phyloP scores from a whole-genome alignment of 805 yeast genomes.

The Pichia paraexigua region DNA sequence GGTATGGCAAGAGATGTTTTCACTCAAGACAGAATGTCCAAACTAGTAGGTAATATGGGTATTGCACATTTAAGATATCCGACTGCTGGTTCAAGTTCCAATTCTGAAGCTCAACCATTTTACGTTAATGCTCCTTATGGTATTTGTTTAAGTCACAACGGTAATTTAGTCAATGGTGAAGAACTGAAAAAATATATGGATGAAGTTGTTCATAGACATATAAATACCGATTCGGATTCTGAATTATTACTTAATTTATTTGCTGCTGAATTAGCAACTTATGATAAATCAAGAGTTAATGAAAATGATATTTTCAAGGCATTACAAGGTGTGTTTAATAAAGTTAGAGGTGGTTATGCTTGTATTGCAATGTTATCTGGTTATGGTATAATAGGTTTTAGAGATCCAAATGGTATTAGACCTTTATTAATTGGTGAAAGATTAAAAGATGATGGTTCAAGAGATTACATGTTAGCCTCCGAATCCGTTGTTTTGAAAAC shows the following conservation, averaged over 20 bases:
- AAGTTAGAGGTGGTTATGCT: constrained; percentile 95
- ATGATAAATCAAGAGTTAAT: constrained; percentile 89
- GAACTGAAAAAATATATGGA: constrained; percentile 76
- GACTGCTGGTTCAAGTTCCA: constrained; percentile 93
- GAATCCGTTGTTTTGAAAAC: constrained; percentile 94
- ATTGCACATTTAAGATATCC: constrained; percentile 93
- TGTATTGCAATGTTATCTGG: constrained; percentile 95
- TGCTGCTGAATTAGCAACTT: constrained; percentile 85
- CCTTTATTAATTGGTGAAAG: constrained; percentile 88
- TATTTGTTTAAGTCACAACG: constrained; percentile 83
- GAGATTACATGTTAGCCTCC: constrained; percentile 90
- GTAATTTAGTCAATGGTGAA: constrained; percentile 83
- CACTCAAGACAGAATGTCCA: constrained; percentile 69
- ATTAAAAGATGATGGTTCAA: constrained; percentile 52
- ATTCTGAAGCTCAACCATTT: constrained; percentile 97
- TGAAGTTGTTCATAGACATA: constrained; percentile 91
- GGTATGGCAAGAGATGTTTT: constrained; percentile 99
- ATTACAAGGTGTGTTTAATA: constrained; percentile 67
- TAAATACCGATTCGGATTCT: constrained; percentile 94
- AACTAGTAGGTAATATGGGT: constrained; percentile 90
- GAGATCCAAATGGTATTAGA: constrained; percentile 96
- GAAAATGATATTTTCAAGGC: constrained; percentile 85
- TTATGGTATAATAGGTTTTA: constrained; percentile 87
- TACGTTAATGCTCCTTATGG: constrained; percentile 98
- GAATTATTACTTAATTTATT: constrained; percentile 84